Conservation (phyloP, 1,284 basidiomycete genomes). For the Chalciporus sp. region DNA sequence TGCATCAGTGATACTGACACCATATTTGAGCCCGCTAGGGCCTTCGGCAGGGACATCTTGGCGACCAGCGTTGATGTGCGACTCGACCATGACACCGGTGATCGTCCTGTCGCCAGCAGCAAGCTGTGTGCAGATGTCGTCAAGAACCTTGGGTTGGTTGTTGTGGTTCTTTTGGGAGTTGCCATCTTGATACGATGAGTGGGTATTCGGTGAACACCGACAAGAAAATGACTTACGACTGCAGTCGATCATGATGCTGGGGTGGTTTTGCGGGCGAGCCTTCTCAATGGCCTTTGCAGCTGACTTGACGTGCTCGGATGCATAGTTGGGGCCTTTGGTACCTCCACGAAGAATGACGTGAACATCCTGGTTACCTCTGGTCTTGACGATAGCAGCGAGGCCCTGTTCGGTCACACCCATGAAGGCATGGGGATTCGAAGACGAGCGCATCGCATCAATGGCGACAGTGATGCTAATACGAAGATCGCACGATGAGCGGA, state of each 20-base stretch:
- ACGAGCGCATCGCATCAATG: slow-evolving; percentile 95
- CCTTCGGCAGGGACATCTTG: slow-evolving; percentile 79
- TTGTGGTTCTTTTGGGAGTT: slow-evolving; percentile 93
- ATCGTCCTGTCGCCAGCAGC: slow-evolving; percentile 76
- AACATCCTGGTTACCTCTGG: slow-evolving; percentile 88
- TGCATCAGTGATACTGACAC: slow-evolving; percentile 90
- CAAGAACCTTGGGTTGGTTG: slow-evolving; percentile 86
- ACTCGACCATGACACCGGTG: slow-evolving; percentile 97
- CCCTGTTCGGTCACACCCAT: slow-evolving; percentile 97
- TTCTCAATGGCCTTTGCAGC: slow-evolving; percentile 73
- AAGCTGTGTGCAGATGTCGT: slow-evolving; percentile 79
- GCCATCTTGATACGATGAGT: slow-evolving; percentile 55
- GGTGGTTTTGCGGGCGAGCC: slow-evolving; percentile 61
- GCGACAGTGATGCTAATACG: slow-evolving; percentile 64
- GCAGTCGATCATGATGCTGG: slow-evolving; percentile 86
- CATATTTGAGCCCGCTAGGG: slow-evolving; percentile 71
- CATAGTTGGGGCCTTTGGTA: slow-evolving; percentile 85
- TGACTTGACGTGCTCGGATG: slow-evolving; percentile 72
- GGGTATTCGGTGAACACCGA: too few relatives aligned
- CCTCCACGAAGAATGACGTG: slow-evolving; percentile 95
- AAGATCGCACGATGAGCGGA: slow-evolving; percentile 13
- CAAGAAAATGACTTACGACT: slow-evolving; percentile 56
- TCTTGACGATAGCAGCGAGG: slow-evolving; percentile 95
- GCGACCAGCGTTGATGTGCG: slow-evolving; percentile 85
- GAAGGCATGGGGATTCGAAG: slow-evolving; percentile 93